Conservation (phyloP, 179 eudicot species). For the Beta corolliflora region DNA sequence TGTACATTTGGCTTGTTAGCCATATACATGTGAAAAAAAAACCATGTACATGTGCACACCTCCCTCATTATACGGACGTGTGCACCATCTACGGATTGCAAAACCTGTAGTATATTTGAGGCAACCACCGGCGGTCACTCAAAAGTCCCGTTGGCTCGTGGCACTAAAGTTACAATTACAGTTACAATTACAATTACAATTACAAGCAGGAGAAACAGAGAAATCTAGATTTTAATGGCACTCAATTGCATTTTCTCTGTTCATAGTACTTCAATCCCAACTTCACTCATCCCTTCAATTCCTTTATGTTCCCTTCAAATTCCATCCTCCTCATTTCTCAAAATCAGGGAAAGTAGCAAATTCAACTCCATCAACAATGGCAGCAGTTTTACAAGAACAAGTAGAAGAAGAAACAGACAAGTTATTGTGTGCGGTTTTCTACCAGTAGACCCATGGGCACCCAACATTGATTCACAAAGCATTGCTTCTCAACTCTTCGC, state of each 20-base stretch:
- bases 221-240: conserved; percentile 26
- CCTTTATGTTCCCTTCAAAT: neutral
- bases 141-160: neutral
- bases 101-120: neutral
- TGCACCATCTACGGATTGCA: too few species aligned
- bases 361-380: neutral
- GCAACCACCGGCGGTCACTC: neutral
- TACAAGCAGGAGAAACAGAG: neutral
- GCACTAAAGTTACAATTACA: too few species aligned
- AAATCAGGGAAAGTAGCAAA: conserved; percentile 2
- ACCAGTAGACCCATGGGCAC: conserved; percentile 97
- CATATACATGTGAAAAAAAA: too few species aligned
- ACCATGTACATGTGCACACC: too few species aligned
- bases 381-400: neutral
- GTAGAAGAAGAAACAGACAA: conserved; percentile 19
- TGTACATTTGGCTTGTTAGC: too few species aligned
- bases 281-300: conserved; percentile 19
- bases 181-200: neutral
- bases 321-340: conserved; percentile 28
- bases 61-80: too few species aligned
- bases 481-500: conserved; percentile 97
- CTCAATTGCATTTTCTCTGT: conserved; percentile 20
- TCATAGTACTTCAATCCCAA: conserved; percentile 19
- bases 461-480: conserved; percentile 85
- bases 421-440: conserved; percentile 41